Percentiles rank a stretch among this genome's conserved stretches.
Conservation (phyloP, 257 asterid genomes). For the Jacaranda copaia region DNA sequence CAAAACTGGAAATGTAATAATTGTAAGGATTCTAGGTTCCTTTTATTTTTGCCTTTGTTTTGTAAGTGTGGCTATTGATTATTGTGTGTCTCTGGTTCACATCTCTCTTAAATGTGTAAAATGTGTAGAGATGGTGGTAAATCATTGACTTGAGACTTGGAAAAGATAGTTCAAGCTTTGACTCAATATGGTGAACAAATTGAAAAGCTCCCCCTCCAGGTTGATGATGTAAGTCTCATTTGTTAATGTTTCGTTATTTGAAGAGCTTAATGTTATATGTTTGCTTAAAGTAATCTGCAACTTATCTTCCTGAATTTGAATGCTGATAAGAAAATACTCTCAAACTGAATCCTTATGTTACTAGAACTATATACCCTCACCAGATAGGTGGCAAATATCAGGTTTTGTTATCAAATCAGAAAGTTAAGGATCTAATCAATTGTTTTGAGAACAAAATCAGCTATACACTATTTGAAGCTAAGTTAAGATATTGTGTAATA, state of each 20-base stretch:
- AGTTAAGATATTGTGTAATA: constrained; percentile 21
- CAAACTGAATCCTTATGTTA: constrained; percentile 13
- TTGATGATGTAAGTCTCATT: constrained; percentile 92
- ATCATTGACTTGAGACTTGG: constrained; percentile 93
- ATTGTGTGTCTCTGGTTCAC: constrained; percentile 11
- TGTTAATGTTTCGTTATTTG: constrained; percentile 26
- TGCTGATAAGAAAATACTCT: constrained; percentile 5
- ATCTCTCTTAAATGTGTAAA: constrained; percentile 34
- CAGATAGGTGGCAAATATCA: background rate
- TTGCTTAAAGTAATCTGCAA: constrained; percentile 23
- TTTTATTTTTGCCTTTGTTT: constrained; percentile 27
- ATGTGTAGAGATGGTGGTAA: constrained; percentile 77
- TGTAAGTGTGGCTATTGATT: constrained; percentile 20
- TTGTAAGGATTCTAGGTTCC: background rate
- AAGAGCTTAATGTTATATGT: constrained; percentile 24
- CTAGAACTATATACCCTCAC: background rate
- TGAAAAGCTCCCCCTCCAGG: constrained; percentile 99
- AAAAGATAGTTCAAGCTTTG: constrained; percentile 99
- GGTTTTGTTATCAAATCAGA: constrained; percentile 11
- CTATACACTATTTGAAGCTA: background rate
- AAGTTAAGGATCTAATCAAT: constrained; percentile 6
- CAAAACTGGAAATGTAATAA: background rate
- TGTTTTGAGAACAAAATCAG: constrained; percentile 4
- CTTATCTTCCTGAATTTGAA: constrained; percentile 18
- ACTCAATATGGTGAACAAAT: constrained; percentile 99